These are phyloP conservation scores for Buxus sempervirens DNA, from an alignment of 164 flowering plant genomes.

Conservation along the genomic window DNA sequence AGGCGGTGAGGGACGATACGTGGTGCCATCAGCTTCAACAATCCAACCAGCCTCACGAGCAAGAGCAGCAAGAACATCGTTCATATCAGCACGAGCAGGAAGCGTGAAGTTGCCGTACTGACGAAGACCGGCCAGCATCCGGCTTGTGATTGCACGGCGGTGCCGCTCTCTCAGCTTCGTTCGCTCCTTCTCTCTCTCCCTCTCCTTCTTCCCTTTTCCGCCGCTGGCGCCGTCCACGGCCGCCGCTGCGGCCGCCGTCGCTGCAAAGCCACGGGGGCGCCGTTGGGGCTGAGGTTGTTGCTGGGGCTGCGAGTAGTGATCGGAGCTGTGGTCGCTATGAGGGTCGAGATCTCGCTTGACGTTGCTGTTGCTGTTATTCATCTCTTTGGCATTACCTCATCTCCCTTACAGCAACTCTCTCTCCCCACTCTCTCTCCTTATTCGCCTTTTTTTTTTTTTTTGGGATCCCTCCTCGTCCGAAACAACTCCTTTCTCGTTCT, in stretches of 20 bases:
- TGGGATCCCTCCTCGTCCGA: no score
- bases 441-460: no score
- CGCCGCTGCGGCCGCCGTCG: slow-evolving; percentile 36
- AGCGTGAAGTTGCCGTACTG: slow-evolving; percentile 75
- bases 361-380: slow-evolving; percentile 6
- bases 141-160: slow-evolving; percentile 68
- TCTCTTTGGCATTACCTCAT: not conserved
- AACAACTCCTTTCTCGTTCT: no score
- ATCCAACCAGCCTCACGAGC: slow-evolving; percentile 87
- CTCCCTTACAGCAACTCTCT: not conserved
- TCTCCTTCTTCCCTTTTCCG: slow-evolving; percentile 49
- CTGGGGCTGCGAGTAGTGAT: slow-evolving; percentile 19
- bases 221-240: slow-evolving; percentile 3
- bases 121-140: slow-evolving; percentile 69
- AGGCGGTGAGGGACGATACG: slow-evolving; percentile 51
- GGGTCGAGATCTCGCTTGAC: slow-evolving; percentile 33
- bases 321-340: slow-evolving; percentile 29
- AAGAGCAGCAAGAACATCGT: slow-evolving; percentile 68
- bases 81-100: slow-evolving; percentile 80
- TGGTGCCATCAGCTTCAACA: slow-evolving; percentile 70
- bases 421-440: slow-evolving; percentile 2
- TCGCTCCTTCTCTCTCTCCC: slow-evolving; percentile 73
- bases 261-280: slow-evolving; percentile 61
- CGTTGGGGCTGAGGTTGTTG: slow-evolving; percentile 29
- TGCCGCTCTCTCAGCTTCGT: slow-evolving; percentile 72